phyloP scores from a whole-genome alignment of 179 eudicot genomes.

The Nepenthes alata region DNA sequence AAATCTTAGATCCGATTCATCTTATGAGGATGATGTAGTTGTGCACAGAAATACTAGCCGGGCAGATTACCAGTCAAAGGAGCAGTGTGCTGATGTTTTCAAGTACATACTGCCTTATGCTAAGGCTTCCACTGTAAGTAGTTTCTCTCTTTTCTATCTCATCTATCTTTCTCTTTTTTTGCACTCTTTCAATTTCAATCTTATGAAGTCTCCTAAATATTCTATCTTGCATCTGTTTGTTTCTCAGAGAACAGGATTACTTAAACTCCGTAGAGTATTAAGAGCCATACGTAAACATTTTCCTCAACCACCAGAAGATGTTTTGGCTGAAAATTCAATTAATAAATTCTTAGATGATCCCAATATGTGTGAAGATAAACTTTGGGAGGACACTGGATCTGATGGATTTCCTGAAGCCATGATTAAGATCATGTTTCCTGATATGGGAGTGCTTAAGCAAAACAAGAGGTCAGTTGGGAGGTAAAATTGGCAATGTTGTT shows the following conservation, averaged over 20 bases:
- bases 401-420: constrained; percentile 59
- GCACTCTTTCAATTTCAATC: neutral
- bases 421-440: constrained; percentile 43
- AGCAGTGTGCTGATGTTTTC: constrained; percentile 99
- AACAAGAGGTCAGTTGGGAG: constrained; percentile 33
- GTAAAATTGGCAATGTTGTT: constrained; percentile 23
- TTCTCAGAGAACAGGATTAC: constrained; percentile 69
- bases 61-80: constrained; percentile 95
- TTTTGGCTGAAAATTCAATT: constrained; percentile 63
- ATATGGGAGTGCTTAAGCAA: constrained; percentile 34
- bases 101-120: constrained; percentile 94
- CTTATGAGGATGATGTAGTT: constrained; percentile 72
- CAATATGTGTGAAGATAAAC: constrained; percentile 69
- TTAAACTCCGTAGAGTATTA: constrained; percentile 84
- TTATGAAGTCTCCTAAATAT: constrained; percentile 5
- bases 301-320: constrained; percentile 81
- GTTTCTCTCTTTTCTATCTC: constrained; percentile 5
- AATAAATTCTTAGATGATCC: constrained; percentile 84
- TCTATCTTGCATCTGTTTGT: constrained; percentile 9
- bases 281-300: constrained; percentile 95
- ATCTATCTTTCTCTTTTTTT: neutral
- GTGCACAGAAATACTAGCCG: constrained; percentile 79
- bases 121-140: constrained; percentile 86
- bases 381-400: constrained; percentile 79
- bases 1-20: constrained; percentile 77